Evolutionary conservation across 1,284 basidiomycete genomes (phyloP).

Genomic region (Pterula multifida): DNA sequence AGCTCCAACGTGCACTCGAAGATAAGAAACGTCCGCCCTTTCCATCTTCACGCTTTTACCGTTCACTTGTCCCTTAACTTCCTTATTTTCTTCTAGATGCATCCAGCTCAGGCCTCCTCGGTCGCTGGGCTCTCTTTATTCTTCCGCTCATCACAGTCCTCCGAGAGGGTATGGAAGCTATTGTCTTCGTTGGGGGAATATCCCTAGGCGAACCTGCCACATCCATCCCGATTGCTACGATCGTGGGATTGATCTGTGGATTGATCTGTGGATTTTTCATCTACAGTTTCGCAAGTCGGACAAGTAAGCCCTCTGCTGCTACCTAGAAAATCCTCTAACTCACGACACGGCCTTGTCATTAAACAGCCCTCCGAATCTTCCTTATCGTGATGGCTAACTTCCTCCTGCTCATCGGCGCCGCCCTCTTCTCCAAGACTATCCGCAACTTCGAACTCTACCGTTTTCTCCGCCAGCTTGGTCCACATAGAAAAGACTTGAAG

Average conservation of each 20-base stretch:
- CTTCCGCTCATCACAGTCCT: constrained; percentile 85
- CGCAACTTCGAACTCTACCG: constrained; percentile 60
- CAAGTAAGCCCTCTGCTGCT: constrained; percentile 33
- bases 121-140: constrained; percentile 80
- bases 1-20: constrained; percentile 72
- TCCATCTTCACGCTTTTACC: constrained; percentile 18
- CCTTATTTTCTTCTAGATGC: constrained; percentile 18
- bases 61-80: neutral
- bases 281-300: constrained; percentile 64
- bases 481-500: constrained; percentile 62
- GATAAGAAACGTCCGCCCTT: constrained; percentile 19
- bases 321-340: too few relatives aligned
- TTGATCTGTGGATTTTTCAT: constrained; percentile 56
- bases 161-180: constrained; percentile 87
- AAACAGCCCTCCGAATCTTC: constrained; percentile 64
- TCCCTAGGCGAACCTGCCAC: constrained; percentile 70
- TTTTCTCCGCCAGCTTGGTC: constrained; percentile 63
- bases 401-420: constrained; percentile 84
- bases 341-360: too few relatives aligned
- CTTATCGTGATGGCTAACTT: constrained; percentile 83
- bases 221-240: constrained; percentile 81
- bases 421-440: constrained; percentile 69
- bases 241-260: constrained; percentile 73
- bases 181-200: constrained; percentile 90
- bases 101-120: constrained; percentile 33